Evolutionary conservation across 2,329 filamentous ascomycete genomes (phyloP).

Genomic region (Dactylonectria estremocensis): DNA sequence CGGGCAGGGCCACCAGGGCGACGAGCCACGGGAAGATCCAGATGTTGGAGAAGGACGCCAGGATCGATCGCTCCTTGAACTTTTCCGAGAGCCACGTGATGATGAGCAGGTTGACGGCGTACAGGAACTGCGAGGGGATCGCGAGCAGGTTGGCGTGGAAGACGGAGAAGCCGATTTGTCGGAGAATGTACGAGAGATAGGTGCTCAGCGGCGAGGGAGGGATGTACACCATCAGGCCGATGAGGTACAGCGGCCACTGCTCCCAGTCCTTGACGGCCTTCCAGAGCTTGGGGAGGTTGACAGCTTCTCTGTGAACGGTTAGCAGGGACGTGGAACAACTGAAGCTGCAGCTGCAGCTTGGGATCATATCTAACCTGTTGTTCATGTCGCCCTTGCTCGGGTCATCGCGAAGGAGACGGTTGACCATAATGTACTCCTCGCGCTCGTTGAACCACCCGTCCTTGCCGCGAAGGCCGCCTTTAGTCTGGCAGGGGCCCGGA

Average conservation of each 20-base stretch:
- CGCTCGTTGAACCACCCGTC: constrained; percentile 74
- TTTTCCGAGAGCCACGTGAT: constrained; percentile 62
- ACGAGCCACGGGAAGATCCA: constrained; percentile 67
- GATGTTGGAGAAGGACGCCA: constrained; percentile 63
- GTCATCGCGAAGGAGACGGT: constrained; percentile 72
- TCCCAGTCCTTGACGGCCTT: constrained; percentile 71
- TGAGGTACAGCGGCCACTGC: constrained; percentile 66
- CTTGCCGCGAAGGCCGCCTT: constrained; percentile 70
- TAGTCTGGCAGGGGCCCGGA: constrained; percentile 64
- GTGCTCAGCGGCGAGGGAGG: constrained; percentile 58
- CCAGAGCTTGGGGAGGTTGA: constrained; percentile 58
- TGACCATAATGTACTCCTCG: constrained; percentile 75
- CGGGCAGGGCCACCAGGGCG: constrained; percentile 58
- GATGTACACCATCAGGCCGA: constrained; percentile 65
- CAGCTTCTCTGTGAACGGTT: constrained; percentile 57
- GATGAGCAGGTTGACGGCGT: constrained; percentile 62
- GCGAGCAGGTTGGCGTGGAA: constrained; percentile 64
- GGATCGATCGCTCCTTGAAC: constrained; percentile 60
- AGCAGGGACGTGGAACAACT: too few species aligned
- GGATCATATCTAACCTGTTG: constrained; percentile 59
- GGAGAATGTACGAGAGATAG: constrained; percentile 63
- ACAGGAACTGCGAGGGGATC: constrained; percentile 62
- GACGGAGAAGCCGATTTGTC: constrained; percentile 59
- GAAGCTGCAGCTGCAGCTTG: rapidly evolving
- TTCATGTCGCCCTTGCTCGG: constrained; percentile 75